A percentile compares a stretch with the other conserved stretches of the same genome.
phyloP scores from a whole-genome alignment of 345 rosid species.

The Eutrema heterophyllum region DNA sequence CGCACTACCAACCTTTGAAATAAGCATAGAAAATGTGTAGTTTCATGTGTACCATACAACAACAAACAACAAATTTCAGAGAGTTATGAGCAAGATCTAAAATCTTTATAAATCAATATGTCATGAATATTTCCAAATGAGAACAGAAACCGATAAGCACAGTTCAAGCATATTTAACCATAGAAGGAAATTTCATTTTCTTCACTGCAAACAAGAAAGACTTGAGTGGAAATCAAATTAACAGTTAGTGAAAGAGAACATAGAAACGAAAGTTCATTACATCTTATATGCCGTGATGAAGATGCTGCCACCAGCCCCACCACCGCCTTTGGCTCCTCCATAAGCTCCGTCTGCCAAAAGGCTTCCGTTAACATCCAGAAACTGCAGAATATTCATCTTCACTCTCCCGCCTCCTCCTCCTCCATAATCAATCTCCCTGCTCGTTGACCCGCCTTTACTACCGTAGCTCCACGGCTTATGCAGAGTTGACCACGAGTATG shows the following conservation, averaged over 20 bases:
- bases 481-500: slow-evolving; percentile 88
- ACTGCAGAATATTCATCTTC: slow-evolving; percentile 43
- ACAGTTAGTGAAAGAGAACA: slow-evolving; percentile 10
- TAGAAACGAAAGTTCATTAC: slow-evolving; percentile 45
- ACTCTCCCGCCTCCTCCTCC: slow-evolving; percentile 94
- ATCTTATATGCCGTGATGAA: slow-evolving; percentile 63
- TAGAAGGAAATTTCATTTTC: neutral
- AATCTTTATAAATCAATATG: neutral
- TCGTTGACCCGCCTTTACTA: slow-evolving; percentile 84
- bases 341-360: slow-evolving; percentile 82
- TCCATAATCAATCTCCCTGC: slow-evolving; percentile 77
- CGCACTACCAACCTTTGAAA: slow-evolving; percentile 9
- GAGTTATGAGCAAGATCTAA: neutral
- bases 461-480: slow-evolving; percentile 78
- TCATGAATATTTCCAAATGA: neutral
- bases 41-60: slow-evolving; percentile 7
- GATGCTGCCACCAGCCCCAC: slow-evolving; percentile 97
- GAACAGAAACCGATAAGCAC: slow-evolving; percentile 6
- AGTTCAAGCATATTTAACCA: neutral
- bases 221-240: neutral
- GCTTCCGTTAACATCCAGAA: slow-evolving; percentile 59
- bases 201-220: neutral
- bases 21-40: neutral
- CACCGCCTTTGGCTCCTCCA: slow-evolving; percentile 89
- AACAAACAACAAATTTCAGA: neutral